phyloP scores from a whole-genome alignment of 768 basidiomycete genomes.

The Boletellus sp. region DNA sequence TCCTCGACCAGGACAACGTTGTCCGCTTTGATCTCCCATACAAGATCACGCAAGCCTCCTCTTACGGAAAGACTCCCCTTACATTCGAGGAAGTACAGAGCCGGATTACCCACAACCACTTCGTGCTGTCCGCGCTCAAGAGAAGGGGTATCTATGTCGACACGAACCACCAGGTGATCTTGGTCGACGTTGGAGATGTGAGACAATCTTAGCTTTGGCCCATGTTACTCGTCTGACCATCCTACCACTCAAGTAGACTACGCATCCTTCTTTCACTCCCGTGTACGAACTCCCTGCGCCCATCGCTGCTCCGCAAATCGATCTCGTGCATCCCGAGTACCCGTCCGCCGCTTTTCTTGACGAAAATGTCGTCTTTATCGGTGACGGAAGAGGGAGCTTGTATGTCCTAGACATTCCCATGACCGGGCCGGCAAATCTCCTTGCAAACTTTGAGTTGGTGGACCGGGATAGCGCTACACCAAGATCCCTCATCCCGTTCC shows the following conservation, averaged over 20 bases:
- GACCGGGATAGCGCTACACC: slow-evolving; percentile 21
- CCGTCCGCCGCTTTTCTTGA: slow-evolving; percentile 64
- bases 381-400: slow-evolving; percentile 69
- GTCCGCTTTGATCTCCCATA: slow-evolving; percentile 46
- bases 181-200: slow-evolving; percentile 58
- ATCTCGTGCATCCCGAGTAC: slow-evolving; percentile 60
- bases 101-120: slow-evolving; percentile 81
- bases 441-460: slow-evolving; percentile 51
- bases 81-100: slow-evolving; percentile 82
- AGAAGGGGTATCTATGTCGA: slow-evolving; percentile 66
- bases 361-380: slow-evolving; percentile 46
- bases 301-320: slow-evolving; percentile 39
- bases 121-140: slow-evolving; percentile 46
- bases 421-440: slow-evolving; percentile 38
- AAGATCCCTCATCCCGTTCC: slow-evolving; percentile 35
- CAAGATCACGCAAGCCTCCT: slow-evolving; percentile 47
- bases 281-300: slow-evolving; percentile 60
- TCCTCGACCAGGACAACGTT: slow-evolving; percentile 57
- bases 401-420: slow-evolving; percentile 52
- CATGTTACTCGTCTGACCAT: slow-evolving; percentile 6
- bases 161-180: slow-evolving; percentile 53
- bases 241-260: slow-evolving; percentile 40
- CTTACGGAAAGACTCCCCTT: slow-evolving; percentile 57
- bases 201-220: slow-evolving; percentile 24
- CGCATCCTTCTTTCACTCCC: slow-evolving; percentile 49